Evolutionary conservation across 2,329 filamentous ascomycete genomes (phyloP), one percentile per base, ranked within the genome.

Genomic region (Aspergillus intermedius): DNA sequence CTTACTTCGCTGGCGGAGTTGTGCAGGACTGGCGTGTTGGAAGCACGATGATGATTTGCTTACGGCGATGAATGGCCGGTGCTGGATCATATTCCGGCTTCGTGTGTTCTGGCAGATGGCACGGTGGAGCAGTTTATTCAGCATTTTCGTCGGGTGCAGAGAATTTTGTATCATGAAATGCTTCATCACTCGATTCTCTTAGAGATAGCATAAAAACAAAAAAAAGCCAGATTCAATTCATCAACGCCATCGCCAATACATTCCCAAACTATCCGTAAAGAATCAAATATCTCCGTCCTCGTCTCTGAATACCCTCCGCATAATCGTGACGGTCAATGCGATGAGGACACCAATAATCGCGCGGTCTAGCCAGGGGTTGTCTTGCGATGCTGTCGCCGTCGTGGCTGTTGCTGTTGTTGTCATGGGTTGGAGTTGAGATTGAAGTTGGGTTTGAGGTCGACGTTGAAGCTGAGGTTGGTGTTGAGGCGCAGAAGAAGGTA

Each of bases 281-380:
- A 9, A 32, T 10, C n/a, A 34, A 19, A 35, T 1, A 35, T 34
- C 25, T 21, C 9, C 17, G 5, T 9, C 10, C 4, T 65, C 60
- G 4, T 56, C 47, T 13, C 55, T 54, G 12, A 56, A 52, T 17
- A 78, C 67, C 49, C 76, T 76, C 48, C 73, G 74, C 21, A 80
- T 54, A 3, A 95, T 72, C 74, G 95, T 80, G 19, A 87, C 80
- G 3, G 83, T 72, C 17, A 95, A 72, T 22, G 87, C 74, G 12
- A 88, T 76, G 0, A 88, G 74, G 15, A 95, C 69, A 5, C 81
- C 84, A 19, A 84, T 81, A 55, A 95, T 95, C 34, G 84, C 79
- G 54, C 87, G 81, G 67, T 95, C 91, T 15, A 95, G 76, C 86
- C 88, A 95, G 10, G 82, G 71, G 1, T 84, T 80, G 13, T 87